Evolutionary conservation across 106 monocot species (phyloP), one percentile per base, ranked within the genome.

Genomic region (Phalaenopsis aphrodite): DNA sequence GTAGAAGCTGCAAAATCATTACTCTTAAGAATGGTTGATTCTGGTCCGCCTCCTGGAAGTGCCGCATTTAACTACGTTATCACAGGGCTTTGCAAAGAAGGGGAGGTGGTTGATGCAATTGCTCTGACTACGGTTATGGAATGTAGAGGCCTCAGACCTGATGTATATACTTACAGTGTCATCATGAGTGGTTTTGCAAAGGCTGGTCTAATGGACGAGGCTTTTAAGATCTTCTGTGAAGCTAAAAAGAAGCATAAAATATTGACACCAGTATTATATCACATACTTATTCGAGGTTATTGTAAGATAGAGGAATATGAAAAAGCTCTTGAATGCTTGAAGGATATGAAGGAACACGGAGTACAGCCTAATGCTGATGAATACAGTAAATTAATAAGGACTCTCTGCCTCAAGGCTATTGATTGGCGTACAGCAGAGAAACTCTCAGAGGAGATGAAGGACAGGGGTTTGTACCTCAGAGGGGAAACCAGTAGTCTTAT

Each of bases 341-440:
- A 82, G 56, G 91, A 88, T 79, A 94, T 94, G 98, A 94, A 88
- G 81, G 81, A 92, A 57, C 79, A 92, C 77, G 89, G 91, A 14
- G 15, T 98, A 39, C 71, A 76, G 78, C 94, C 98, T 46, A 92
- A 88, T 81, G 41, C 79, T 3, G 92, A 98, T 81, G 94, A 94
- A 58, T 98, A 98, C 78, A 85, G 89, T 57, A 92, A 98, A 52
- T 79, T 98, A 82, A 88, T 94, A 24, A 79, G 87, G 74, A 85
- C 91, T 42, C 66, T 98, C 68, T 94, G 98, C 79, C 84, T 94
- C 56, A 94, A 92, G 81, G 87, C 92, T 80, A 19, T 88, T 57
- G 98, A 98, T 79, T 98, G 98, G 94, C 85, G 83, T 71, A 82
- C 85, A 8, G 90, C 94, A 14, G 94, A 98, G 80, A 91, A 89